Percentiles rank a stretch among this genome's conserved stretches.
Conservation (phyloP, 2,329 filamentous ascomycete species). For the Trematosphaeria pertusa region DNA sequence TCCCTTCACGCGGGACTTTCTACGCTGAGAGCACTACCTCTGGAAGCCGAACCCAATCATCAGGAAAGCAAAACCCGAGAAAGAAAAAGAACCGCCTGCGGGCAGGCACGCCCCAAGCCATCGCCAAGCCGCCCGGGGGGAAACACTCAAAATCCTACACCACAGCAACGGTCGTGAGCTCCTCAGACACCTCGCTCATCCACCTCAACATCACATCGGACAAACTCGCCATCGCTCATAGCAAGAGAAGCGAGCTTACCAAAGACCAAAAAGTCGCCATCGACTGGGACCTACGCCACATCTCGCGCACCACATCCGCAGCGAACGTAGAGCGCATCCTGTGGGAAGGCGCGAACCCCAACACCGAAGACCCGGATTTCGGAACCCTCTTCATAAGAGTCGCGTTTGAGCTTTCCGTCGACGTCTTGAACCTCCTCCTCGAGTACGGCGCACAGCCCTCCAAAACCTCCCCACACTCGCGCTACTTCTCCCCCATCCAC, state of each 20-base stretch:
- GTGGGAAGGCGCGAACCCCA: constrained; percentile 40
- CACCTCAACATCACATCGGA: constrained; percentile 34
- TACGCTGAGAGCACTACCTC: constrained; percentile 37
- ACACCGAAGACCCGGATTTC: constrained; percentile 36
- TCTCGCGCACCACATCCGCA: constrained; percentile 28
- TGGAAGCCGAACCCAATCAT: constrained; percentile 21
- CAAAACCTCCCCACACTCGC: constrained; percentile 18
- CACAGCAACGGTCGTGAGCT: constrained; percentile 31
- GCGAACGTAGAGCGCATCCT: constrained; percentile 37
- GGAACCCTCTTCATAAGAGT: constrained; percentile 38
- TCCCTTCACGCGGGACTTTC: constrained; percentile 35
- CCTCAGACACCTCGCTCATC: constrained; percentile 32
- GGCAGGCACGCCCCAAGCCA: constrained; percentile 5
- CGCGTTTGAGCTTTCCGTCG: constrained; percentile 33
- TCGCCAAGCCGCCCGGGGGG: constrained; percentile 5
- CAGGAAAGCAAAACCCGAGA: not conserved
- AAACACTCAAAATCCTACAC: constrained; percentile 14
- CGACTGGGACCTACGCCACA: constrained; percentile 37
- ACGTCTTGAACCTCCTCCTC: constrained; percentile 30
- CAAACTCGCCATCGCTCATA: constrained; percentile 37
- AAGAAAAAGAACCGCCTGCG: not conserved
- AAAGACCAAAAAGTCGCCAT: constrained; percentile 32
- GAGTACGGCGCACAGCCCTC: constrained; percentile 42
- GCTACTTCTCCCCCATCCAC: constrained; percentile 36
- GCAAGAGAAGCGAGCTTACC: constrained; percentile 31